These are phyloP conservation scores for Ganoderma lucidum DNA, from an alignment of 1,284 basidiomycete genomes.

Conservation along the genomic window DNA sequence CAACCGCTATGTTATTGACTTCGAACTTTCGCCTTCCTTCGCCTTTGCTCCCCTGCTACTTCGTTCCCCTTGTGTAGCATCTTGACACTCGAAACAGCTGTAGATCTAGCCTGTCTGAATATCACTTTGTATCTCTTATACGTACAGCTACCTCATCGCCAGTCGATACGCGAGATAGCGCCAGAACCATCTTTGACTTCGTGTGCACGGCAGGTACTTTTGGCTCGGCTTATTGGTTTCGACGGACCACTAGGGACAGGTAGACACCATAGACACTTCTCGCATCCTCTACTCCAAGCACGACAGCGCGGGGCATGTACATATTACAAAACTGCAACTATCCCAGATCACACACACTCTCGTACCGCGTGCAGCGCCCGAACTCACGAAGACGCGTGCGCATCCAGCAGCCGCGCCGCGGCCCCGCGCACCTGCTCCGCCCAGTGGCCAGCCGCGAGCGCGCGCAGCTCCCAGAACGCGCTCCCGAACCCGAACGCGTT, in stretches of 20 bases:
- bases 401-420: constrained; percentile 35
- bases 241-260: neutral
- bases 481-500: constrained; percentile 79
- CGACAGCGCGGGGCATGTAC: constrained; percentile 7
- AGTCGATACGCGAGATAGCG: constrained; percentile 14
- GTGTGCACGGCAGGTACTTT: constrained; percentile 5
- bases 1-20: constrained; percentile 3
- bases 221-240: neutral
- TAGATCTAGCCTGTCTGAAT: constrained; percentile 35
- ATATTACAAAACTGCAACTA: neutral
- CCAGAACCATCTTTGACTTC: neutral
- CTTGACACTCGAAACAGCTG: constrained; percentile 17
- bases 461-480: constrained; percentile 73
- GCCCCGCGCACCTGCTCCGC: constrained; percentile 65
- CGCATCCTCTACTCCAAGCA: neutral
- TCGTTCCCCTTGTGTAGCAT: constrained; percentile 9
- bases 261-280: constrained; percentile 9
- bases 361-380: neutral
- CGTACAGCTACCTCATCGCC: constrained; percentile 4
- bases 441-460: constrained; percentile 65
- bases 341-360: neutral
- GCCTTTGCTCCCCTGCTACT: neutral
- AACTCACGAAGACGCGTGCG: constrained; percentile 23
- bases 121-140: constrained; percentile 35
- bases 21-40: constrained; percentile 22